phyloP scores from a whole-genome alignment of 306 rosid species.

The Malus sieversii region DNA sequence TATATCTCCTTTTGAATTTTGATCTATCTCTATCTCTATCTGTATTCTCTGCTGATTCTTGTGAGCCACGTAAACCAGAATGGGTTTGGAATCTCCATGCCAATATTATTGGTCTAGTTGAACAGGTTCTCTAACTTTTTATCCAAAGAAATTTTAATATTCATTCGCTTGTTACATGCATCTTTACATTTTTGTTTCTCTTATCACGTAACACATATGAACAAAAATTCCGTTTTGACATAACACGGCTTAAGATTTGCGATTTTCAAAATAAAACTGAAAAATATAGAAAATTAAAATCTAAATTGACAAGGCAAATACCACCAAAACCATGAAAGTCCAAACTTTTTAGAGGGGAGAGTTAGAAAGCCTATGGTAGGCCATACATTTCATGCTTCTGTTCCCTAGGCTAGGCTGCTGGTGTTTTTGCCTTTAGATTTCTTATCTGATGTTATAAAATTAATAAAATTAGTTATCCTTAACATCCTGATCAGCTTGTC shows the following conservation, averaged over 20 bases:
- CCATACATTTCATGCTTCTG: not conserved
- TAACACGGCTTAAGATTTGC: not conserved
- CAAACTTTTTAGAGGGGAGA: not conserved
- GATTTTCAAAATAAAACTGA: not conserved
- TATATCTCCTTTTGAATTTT: not conserved
- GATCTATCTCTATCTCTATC: not conserved
- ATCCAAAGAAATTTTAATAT: too few species aligned
- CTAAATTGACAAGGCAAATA: not conserved
- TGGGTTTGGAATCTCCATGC: not conserved
- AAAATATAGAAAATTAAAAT: not conserved
- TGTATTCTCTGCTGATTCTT: not conserved
- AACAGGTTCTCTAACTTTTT: not conserved
- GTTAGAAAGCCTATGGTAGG: not conserved
- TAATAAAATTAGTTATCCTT: not conserved
- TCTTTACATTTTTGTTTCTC: too few species aligned
- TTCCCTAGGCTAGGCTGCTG: not conserved
- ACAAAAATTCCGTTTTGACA: too few species aligned
- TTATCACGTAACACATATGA: too few species aligned
- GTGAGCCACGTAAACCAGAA: not conserved
- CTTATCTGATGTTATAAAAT: not conserved
- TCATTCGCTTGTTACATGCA: too few species aligned
- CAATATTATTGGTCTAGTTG: not conserved
- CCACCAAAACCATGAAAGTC: slow-evolving; percentile 6
- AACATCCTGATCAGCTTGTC: not conserved
- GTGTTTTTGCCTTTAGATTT: not conserved